Evolutionary conservation across 2,329 filamentous ascomycete genomes (phyloP), one percentile per base, ranked within the genome.

Genomic region (Hypoxylon sp.): DNA sequence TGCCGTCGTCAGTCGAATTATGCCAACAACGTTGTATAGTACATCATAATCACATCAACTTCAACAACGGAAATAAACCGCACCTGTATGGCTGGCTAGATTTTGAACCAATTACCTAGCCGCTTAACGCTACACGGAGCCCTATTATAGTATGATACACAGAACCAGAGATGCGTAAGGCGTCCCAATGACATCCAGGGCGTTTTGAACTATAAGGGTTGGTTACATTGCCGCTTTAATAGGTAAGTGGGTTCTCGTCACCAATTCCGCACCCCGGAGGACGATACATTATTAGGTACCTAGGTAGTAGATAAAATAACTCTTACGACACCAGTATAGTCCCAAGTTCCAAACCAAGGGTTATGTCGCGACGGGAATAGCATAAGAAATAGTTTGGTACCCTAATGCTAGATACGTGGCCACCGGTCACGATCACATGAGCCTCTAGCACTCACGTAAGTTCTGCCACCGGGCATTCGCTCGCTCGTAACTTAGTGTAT

Each of bases 201-300:
- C 32, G 11, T 14, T 45, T 45, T 19, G 32, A 52, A 49, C 13
- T 46, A 13, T 30, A 17, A 51, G 48, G 38, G 55, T 64, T 14
- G 38, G 55, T 64, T 14, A 23, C 48, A 64, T 53, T 53, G 58
- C 58, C 46, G 46, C 38, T 41, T 60, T 43, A 49, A 30, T 36
- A 46, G 38, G 30, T 48, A 43, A 28, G 36, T 38, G 25, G 23
- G 34, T 21, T 28, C 36, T 23, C 14, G 45, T 50, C 17, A 5
- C 32, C 25, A 57, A 57, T 30, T 45, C 45, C 43, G 56, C 25
- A 45, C 56, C 17, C 59, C 59, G 28, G 50, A 23, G 19, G 34
- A n/a, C 34, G n/a, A 45, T 30, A 30, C 28, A 9, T 30, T 30
- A n/a, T n/a, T n/a, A n/a, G n/a, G n/a, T n/a, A n/a, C n/a, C n/a